Base-by-base conservation (phyloP, 768 basidiomycete species). In the Atractiella rhizophila region DNA sequence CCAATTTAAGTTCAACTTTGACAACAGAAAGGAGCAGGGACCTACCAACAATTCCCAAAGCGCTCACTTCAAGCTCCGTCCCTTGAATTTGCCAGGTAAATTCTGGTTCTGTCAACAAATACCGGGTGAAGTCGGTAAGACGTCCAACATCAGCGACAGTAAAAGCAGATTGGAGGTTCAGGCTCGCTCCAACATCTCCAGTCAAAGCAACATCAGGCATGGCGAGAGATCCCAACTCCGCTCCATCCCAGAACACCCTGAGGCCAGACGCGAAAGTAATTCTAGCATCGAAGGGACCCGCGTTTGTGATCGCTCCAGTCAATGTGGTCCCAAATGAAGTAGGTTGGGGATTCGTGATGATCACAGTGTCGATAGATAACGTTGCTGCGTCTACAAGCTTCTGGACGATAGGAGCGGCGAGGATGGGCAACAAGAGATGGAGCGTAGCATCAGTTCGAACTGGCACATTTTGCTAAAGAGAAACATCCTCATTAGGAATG, bases 331-430 rank as follows among this genome's bases (percentile, higher is more conserved):
- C 62, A 49, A 78, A 78, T 12, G 69, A 66, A 9, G 60, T 62
- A 53, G 69, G 61, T 43, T 65, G 10, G 31, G 74, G 68, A 46
- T 73, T 55, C 15, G 62, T 63, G 55, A 78, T 77, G 30, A 75
- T 49, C 9, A 78, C 67, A 0, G 62, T 69, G 33, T 68, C 63
- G 39, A 78, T 60, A 15, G 71, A 73, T 47, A 77, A 55, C 7
- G 61, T 54, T 15, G 72, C 67, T 15, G 62, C 68, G 5, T 65
- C 62, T 30, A 78, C 72, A 42, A 78, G 65, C 46, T 67, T 69
- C 54, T 77, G 73, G 5, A 78, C 75, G 41, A 79, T 76, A 4
- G 76, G 76, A 39, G 68, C 63, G 0, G 76, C 76, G 43, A 79
- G 65, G 30, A 74, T 52, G 5, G 74, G 76, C 5, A 79, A 61